Evolutionary conservation across 352 stramenopile genomes (phyloP).

Genomic region (Thraustotheca clavata): DNA sequence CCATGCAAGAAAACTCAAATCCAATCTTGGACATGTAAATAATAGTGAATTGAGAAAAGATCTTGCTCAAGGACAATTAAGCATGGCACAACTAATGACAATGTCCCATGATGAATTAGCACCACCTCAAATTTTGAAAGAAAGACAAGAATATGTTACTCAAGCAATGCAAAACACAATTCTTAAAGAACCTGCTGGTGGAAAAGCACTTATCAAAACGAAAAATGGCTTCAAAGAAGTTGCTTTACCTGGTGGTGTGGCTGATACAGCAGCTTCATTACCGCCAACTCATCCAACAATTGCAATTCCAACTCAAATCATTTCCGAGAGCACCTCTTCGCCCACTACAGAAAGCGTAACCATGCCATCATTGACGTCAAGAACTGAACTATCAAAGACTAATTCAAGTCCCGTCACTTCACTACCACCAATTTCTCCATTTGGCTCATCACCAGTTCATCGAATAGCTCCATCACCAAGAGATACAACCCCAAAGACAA

Average conservation of each 20-base stretch:
- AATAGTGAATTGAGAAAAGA: not conserved
- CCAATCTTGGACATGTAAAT: not conserved
- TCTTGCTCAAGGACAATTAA: not conserved
- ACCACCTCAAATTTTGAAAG: not conserved
- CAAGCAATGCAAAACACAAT: conserved; percentile 10
- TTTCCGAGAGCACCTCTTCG: not conserved
- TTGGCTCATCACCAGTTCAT: not conserved
- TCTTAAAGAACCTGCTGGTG: not conserved
- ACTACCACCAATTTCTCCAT: not conserved
- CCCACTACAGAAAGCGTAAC: not conserved
- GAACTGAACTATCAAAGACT: not conserved
- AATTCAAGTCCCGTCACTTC: not conserved
- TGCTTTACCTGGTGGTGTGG: not conserved
- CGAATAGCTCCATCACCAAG: not conserved
- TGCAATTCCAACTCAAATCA: not conserved
- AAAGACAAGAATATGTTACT: not conserved
- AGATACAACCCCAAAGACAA: too few relatives aligned
- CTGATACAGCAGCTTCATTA: not conserved
- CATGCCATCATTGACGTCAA: not conserved
- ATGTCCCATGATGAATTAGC: conserved; percentile 17
- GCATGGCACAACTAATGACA: not conserved
- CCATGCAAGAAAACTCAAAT: conserved; percentile 10
- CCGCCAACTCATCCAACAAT: not conserved
- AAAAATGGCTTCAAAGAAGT: conserved; percentile 16
- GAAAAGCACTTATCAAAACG: conserved; percentile 10